Evolutionary conservation across 164 flowering plant species (phyloP).

Genomic region (Amborella trichopoda): DNA sequence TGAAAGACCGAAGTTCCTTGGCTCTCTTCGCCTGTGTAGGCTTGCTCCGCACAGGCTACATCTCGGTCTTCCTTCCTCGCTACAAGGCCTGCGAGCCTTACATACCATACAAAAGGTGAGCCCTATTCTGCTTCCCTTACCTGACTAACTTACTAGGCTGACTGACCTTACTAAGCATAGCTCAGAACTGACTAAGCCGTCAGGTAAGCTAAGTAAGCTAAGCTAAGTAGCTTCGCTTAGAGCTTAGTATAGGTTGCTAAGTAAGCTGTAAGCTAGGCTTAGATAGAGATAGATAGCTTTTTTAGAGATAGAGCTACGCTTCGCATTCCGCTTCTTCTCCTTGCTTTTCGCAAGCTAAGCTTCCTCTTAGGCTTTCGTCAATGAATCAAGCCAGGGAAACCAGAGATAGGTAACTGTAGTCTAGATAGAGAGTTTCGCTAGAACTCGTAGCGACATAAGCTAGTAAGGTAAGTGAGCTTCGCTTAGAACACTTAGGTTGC

Average conservation of each 20-base stretch:
- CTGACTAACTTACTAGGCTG: slow-evolving; percentile 1
- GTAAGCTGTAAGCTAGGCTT: neutral
- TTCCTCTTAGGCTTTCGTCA: neutral
- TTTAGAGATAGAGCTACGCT: neutral
- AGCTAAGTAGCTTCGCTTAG: neutral
- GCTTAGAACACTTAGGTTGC: too few relatives aligned
- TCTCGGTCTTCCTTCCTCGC: too few relatives aligned
- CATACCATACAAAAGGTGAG: too few relatives aligned
- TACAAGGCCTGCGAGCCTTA: too few relatives aligned
- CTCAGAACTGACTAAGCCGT: slow-evolving; percentile 1
- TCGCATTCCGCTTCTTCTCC: neutral
- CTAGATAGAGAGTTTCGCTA: neutral
- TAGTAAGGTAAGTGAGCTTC: neutral
- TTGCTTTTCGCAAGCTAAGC: neutral
- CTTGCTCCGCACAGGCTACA: too few relatives aligned
- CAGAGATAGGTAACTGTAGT: neutral
- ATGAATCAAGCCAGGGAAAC: slow-evolving; percentile 1
- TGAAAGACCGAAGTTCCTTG: too few relatives aligned
- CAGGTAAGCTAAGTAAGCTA: neutral
- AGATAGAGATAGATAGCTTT: too few relatives aligned
- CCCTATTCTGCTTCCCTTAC: too few relatives aligned
- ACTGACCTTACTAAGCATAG: neutral
- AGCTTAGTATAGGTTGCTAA: neutral
- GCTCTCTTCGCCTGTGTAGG: too few relatives aligned
- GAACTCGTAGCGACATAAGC: neutral